Evolutionary conservation across 768 basidiomycete species (phyloP), one percentile per base, ranked within the genome.

Genomic region (Nidularia sp.): DNA sequence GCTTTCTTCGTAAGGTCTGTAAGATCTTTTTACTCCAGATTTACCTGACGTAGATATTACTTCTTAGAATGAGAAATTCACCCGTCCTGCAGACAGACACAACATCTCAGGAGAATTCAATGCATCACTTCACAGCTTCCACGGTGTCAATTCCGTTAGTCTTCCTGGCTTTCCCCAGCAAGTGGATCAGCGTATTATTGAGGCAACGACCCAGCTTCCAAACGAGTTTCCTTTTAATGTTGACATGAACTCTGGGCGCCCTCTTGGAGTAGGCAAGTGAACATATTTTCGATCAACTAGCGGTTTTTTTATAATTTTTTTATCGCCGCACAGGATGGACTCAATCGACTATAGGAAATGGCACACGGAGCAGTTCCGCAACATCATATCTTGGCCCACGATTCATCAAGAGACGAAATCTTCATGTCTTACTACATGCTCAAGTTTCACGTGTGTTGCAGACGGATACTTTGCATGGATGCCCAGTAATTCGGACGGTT

Each of bases 361-460:
- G 70, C 7, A 53, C 45, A 22, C 56, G 66, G 10, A 66, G 62
- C 48, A 66, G 64, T 48, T 60, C 70, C 4, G 63, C 66, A 2
- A 63, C 67, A 5, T 58, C 70, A 5, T 71, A 70, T 45, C 57
- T 73, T 13, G 61, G 54, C 5, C 59, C 67, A 2, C 51, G 53
- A 34, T 65, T 62, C 46, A 35, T 58, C 25, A 51, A 56, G 4
- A 51, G 70, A 35, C 53, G 54, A 4, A 73, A 72, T 52, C 54
- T 73, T 34, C 53, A 68, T 34, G 65, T 73, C 25, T 55, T 73
- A 3, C 35, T 69, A 7, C 58, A 64, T 36, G 58, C 65, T 33
- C 60, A 57, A n/a, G 66, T 60, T 18, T 53, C 61, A 15, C 61
- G 60, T 45, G 32, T 71, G 2, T 29, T 67, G 3, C 55, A 60